A percentile compares a stretch with the other conserved stretches of the same genome.
These are phyloP conservation scores for Alliaria petiolata DNA, from an alignment of 345 rosid species.

Conservation along the genomic window DNA sequence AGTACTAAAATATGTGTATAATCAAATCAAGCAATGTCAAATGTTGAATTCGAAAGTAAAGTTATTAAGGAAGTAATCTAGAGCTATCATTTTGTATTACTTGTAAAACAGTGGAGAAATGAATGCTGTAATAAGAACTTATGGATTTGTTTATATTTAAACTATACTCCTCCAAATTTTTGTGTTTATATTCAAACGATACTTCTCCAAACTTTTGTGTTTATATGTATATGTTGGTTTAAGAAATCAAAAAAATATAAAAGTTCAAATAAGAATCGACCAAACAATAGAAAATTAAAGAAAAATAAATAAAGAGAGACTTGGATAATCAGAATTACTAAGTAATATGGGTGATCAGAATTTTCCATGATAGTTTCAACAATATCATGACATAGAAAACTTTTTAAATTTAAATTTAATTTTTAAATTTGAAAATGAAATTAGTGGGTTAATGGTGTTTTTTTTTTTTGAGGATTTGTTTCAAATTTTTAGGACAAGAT, in stretches of 20 bases:
- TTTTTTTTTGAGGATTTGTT: background rate
- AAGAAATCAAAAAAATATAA: background rate
- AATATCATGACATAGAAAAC: background rate
- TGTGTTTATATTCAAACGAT: background rate
- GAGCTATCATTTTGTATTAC: no score
- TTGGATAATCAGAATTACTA: no score
- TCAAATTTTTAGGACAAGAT: constrained; percentile 12
- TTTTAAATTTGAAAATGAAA: background rate
- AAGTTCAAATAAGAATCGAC: background rate
- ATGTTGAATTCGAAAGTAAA: no score
- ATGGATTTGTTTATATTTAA: background rate
- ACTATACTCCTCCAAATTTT: no score
- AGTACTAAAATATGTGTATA: no score
- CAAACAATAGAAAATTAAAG: background rate
- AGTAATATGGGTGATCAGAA: no score
- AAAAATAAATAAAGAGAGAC: no score
- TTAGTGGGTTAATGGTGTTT: background rate
- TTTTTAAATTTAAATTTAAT: background rate
- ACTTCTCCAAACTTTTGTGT: no score
- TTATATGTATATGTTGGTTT: no score
- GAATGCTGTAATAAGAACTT: background rate
- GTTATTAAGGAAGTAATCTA: no score
- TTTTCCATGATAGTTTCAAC: background rate
- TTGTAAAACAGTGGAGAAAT: no score
- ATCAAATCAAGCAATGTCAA: background rate